phyloP scores from a whole-genome alignment of 352 stramenopile genomes.

The Hyphochytrium catenoides region DNA sequence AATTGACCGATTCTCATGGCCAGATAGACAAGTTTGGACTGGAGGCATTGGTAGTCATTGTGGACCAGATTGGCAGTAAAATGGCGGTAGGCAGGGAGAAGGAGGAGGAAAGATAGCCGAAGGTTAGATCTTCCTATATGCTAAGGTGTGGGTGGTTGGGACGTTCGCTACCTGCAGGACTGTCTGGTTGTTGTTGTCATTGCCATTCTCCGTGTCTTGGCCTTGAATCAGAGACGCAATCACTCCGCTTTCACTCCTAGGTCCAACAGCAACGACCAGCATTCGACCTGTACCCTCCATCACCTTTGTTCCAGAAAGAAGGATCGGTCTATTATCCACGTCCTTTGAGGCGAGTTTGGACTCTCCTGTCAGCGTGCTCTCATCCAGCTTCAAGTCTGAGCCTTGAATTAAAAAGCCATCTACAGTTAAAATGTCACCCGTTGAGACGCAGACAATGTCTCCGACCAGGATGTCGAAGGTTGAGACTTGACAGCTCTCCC shows the following conservation, averaged over 20 bases:
- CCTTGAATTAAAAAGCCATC: constrained; percentile 17
- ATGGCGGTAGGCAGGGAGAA: too few species aligned
- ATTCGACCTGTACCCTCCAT: constrained; percentile 48
- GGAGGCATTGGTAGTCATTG: background rate
- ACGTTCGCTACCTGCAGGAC: background rate
- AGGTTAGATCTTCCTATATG: too few species aligned
- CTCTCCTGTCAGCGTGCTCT: constrained; percentile 19
- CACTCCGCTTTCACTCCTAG: constrained; percentile 51
- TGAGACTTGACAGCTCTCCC: constrained; percentile 8
- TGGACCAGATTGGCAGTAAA: background rate
- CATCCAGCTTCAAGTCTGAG: constrained; percentile 16
- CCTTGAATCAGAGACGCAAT: constrained; percentile 28
- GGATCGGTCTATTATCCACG: constrained; percentile 18
- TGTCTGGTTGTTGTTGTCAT: background rate
- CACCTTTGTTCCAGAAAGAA: constrained; percentile 60
- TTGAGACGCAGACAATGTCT: constrained; percentile 15
- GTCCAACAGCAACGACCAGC: constrained; percentile 59
- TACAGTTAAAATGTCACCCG: constrained; percentile 17
- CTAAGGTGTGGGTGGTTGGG: background rate
- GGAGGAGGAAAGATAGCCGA: too few species aligned
- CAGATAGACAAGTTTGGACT: background rate
- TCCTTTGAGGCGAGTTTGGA: constrained; percentile 15
- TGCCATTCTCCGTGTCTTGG: constrained; percentile 3
- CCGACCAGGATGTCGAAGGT: constrained; percentile 17
- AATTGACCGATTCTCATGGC: background rate